Percentiles rank a stretch among this genome's conserved stretches.
Conservation (phyloP, 768 basidiomycete species). For the Neoboletus brunneissimus region DNA sequence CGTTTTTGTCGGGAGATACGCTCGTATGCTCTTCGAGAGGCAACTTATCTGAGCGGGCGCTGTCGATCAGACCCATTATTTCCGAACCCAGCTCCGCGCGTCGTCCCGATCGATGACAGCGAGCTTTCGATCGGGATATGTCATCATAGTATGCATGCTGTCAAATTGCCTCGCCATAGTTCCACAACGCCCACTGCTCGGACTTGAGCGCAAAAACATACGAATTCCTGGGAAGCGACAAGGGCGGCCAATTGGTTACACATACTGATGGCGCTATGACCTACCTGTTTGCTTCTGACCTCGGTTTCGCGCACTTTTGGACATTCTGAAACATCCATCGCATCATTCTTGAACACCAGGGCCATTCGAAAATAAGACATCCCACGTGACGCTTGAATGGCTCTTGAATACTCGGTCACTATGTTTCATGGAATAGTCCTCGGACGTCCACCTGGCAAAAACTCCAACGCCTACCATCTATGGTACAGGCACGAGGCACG, state of each 20-base stretch:
- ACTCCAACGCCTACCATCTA: constrained; percentile 6
- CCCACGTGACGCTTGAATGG: constrained; percentile 11
- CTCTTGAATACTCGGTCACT: not conserved
- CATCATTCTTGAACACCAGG: not conserved
- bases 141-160: constrained; percentile 8
- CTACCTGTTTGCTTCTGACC: not conserved
- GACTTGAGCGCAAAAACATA: not conserved
- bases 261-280: not conserved
- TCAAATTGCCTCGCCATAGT: not conserved
- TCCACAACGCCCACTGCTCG: not conserved
- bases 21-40: not conserved
- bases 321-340: constrained; percentile 17
- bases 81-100: constrained; percentile 20
- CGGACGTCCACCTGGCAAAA: constrained; percentile 21
- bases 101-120: constrained; percentile 17
- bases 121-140: constrained; percentile 20
- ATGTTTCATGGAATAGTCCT: constrained; percentile 27
- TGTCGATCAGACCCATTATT: constrained; percentile 1
- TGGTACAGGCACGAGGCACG: constrained; percentile 33
- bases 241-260: not conserved
- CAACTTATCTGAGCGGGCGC: not conserved
- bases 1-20: not conserved
- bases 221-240: not conserved
- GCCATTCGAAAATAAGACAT: not conserved
- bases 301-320: constrained; percentile 10